Evolutionary conservation across 2,329 filamentous ascomycete species (phyloP), one percentile per base, ranked within the genome.

Genomic region (Arthroderma uncinatum): DNA sequence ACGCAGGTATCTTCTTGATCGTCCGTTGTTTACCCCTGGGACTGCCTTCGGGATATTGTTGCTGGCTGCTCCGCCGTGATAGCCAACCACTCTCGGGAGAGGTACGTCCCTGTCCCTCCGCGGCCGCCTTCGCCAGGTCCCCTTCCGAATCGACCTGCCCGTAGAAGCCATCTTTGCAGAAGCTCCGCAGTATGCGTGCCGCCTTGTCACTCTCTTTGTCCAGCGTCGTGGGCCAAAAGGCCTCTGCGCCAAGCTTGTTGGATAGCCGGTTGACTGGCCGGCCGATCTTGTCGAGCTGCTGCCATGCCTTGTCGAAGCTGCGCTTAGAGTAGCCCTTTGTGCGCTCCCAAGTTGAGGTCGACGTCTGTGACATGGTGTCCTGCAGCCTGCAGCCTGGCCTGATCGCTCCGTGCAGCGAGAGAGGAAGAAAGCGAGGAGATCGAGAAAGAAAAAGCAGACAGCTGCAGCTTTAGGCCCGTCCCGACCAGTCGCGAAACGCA

Each of bases 181-280:
- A 96, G 33, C 87, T 92, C 69, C 89, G 86, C 54, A 96, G 73
- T 60, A 95, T 95, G 57, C 89, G 80, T 59, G 90, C 89, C 50
- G 90, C 88, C 74, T 95, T 95, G 73, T 95, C 89, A 71, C 86
- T 87, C 76, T 96, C 91, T 64, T 86, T 85, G 69, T 95, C 91
- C 54, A 95, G 77, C 1, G 85, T 86, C 33, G 87, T 86, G 2
- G 89, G 89, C 87, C 87, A 93, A 66, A 92, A 92, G 23, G 86
- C 84, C 69, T 94, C 89, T 30, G 79, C 80, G 58, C 89, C 89
- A 37, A 95, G 77, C 71, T 86, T 89, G 72, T 94, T 89, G 14
- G 85, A 88, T 21, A 95, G 71, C 59, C 79, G 83, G 68, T 95
- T 95, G 66, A 95, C 84, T 2, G 89, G 89, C 1, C 80, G 78